Evolutionary conservation across 345 rosid species (phyloP).

Genomic region (Jatropha curcas): DNA sequence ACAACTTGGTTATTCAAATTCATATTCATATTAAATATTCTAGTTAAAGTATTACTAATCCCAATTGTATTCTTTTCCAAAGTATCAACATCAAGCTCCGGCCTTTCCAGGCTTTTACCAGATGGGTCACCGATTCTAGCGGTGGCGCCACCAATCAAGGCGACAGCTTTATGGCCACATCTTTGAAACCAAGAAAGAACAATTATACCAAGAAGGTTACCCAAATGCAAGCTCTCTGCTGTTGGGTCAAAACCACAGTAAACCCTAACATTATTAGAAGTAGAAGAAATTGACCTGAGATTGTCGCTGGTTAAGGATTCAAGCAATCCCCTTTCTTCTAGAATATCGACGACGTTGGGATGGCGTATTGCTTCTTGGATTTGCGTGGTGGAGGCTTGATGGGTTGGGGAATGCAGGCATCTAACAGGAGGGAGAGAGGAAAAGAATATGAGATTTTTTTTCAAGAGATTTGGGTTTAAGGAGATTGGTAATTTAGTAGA

Average conservation of each 20-base stretch:
- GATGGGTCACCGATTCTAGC: constrained; percentile 94
- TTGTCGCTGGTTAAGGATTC: constrained; percentile 77
- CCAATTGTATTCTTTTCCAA: constrained; percentile 62
- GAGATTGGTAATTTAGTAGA: constrained; percentile 20
- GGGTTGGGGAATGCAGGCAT: constrained; percentile 34
- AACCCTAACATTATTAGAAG: constrained; percentile 48
- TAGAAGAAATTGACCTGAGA: constrained; percentile 65
- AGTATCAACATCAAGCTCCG: constrained; percentile 61
- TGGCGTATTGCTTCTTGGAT: constrained; percentile 22
- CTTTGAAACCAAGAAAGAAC: constrained; percentile 94
- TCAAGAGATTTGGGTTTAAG: constrained; percentile 16
- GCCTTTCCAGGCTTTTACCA: constrained; percentile 88
- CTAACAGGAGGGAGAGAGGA: constrained; percentile 25
- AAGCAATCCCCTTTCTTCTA: constrained; percentile 78
- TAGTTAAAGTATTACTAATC: constrained; percentile 45
- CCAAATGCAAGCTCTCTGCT: constrained; percentile 88
- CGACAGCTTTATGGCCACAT: constrained; percentile 85
- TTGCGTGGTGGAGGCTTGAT: constrained; percentile 23
- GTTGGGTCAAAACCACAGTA: constrained; percentile 99
- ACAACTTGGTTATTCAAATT: constrained; percentile 16
- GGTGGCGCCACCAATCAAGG: constrained; percentile 93
- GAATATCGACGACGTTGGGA: constrained; percentile 64
- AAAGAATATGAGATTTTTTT: constrained; percentile 25
- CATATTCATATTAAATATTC: constrained; percentile 43
- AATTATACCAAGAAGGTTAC: constrained; percentile 85